A percentile compares a stretch with the other conserved stretches of the same genome.
phyloP scores from a whole-genome alignment of 2,329 filamentous ascomycete genomes.

The Nigrograna mackinnonii region DNA sequence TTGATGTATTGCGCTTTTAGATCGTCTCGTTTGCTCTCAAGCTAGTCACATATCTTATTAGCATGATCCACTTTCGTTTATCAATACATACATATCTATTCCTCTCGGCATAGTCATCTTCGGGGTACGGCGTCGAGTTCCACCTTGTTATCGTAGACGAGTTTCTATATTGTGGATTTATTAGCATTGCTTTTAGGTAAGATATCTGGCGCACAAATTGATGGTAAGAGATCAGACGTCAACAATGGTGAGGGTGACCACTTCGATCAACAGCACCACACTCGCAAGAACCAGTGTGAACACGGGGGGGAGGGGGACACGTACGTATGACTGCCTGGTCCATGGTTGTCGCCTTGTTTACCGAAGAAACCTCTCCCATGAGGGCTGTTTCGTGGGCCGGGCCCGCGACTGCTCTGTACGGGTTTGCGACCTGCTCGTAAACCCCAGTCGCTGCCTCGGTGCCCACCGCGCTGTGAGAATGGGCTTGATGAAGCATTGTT shows the following conservation, averaged over 20 bases:
- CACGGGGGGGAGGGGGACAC: too few species aligned
- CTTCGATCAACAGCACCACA: too few species aligned
- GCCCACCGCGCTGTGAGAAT: conserved; percentile 1
- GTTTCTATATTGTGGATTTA: too few species aligned
- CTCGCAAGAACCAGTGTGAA: too few species aligned
- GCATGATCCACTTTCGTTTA: neutral
- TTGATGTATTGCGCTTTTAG: conserved; percentile 51
- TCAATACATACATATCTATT: conserved; percentile 24
- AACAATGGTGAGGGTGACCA: too few species aligned
- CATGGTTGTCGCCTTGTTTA: neutral
- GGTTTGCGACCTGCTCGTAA: neutral
- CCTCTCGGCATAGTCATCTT: conserved; percentile 25
- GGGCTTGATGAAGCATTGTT: neutral
- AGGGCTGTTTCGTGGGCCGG: neutral
- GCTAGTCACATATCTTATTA: conserved; percentile 11
- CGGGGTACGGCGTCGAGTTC: conserved; percentile 26
- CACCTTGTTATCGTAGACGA: too few species aligned
- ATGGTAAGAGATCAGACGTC: too few species aligned
- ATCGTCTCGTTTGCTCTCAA: conserved; percentile 34
- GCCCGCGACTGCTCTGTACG: neutral
- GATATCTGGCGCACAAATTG: too few species aligned
- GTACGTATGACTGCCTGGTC: neutral
- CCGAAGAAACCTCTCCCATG: too few species aligned
- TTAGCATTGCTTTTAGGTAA: too few species aligned
- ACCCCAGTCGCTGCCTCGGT: conserved; percentile 3